Conservation (phyloP, 306 rosid species). For the Malus domestica region ASM211411v1 NC_041797.1:3460001-3460500, state of each 20-base stretch:
- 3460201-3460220: slow-evolving; percentile 47
- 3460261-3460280: slow-evolving; percentile 39
- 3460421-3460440: no score
- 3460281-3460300: background rate
- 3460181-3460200: slow-evolving; percentile 37
- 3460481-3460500: no score
- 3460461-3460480: no score
- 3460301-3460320: background rate
- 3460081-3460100: slow-evolving; percentile 48
- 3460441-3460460: no score
- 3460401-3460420: no score
- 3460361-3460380: no score
- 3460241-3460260: slow-evolving; percentile 9
- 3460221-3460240: slow-evolving; percentile 8
- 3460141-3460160: slow-evolving; percentile 61
- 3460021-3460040: slow-evolving; percentile 17
- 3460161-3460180: slow-evolving; percentile 46
- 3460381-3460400: no score
- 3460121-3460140: slow-evolving; percentile 46
- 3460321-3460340: background rate
- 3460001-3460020: slow-evolving; percentile 67
- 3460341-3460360: background rate
- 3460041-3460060: slow-evolving; percentile 47
- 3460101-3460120: slow-evolving; percentile 42
- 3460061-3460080: slow-evolving; percentile 43